These are phyloP conservation scores for Lepiota brunneoincarnata DNA, from an alignment of 768 basidiomycete genomes.

Conservation along the genomic window DNA sequence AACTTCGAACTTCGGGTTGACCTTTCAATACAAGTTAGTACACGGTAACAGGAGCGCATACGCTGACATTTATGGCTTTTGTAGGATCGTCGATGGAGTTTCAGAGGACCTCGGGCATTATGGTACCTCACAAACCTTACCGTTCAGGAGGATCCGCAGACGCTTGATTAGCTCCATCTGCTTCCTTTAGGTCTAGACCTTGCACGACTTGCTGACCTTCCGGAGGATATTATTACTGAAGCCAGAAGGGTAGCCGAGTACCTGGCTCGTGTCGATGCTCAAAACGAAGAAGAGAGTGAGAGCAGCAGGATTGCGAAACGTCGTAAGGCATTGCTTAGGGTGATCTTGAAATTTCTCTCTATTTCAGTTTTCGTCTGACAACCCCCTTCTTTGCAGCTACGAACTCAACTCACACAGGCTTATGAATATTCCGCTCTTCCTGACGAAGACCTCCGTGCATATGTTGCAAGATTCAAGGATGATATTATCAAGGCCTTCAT, in stretches of 20 bases:
- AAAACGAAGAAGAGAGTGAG: conserved; percentile 58
- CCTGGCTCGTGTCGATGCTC: conserved; percentile 56
- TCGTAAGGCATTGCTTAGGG: conserved; percentile 68
- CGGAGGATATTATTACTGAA: conserved; percentile 62
- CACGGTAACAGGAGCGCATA: background rate
- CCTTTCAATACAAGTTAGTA: conserved; percentile 74
- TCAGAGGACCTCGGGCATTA: conserved; percentile 67
- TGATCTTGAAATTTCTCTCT: conserved; percentile 27
- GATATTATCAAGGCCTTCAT: conserved; percentile 61
- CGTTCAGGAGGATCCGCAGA: background rate
- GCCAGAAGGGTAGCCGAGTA: conserved; percentile 57
- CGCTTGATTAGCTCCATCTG: background rate
- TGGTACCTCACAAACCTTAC: conserved; percentile 37
- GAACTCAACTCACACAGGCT: conserved; percentile 73
- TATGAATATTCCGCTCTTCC: conserved; percentile 72
- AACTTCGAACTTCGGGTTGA: conserved; percentile 59
- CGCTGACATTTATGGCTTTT: background rate
- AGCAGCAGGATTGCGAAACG: conserved; percentile 56
- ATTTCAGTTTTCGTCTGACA: background rate
- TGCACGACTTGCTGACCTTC: conserved; percentile 85
- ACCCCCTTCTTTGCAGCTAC: conserved; percentile 42
- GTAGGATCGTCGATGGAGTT: conserved; percentile 72
- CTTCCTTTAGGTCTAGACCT: conserved; percentile 74
- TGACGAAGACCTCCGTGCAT: conserved; percentile 62
- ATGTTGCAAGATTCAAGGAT: conserved; percentile 67